These are phyloP conservation scores for Candida golubevii DNA, from an alignment of 805 yeast genomes.

Conservation along the genomic window DNA sequence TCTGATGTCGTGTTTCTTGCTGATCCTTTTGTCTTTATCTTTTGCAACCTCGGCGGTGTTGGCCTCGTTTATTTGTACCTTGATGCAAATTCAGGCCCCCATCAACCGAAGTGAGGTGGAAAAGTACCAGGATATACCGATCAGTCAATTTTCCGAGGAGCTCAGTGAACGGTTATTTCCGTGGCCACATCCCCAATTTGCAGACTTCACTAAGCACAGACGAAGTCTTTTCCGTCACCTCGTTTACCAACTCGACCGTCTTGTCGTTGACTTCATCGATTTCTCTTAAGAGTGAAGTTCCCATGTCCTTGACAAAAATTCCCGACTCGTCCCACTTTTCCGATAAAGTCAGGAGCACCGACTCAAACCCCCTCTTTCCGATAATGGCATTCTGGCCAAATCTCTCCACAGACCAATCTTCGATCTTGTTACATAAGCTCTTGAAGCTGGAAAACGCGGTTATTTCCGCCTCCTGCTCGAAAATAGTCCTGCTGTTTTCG, in stretches of 20 bases:
- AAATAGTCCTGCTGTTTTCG: conserved; percentile 51
- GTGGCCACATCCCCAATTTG: conserved; percentile 16
- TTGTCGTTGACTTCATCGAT: conserved; percentile 23
- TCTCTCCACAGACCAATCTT: conserved; percentile 88
- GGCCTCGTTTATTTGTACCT: too few species aligned
- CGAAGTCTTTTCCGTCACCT: conserved; percentile 15
- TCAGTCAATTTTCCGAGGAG: too few species aligned
- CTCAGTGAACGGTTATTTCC: conserved; percentile 1
- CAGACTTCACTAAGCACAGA: conserved; percentile 18
- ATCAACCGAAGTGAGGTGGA: too few species aligned
- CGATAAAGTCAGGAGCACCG: conserved; percentile 55
- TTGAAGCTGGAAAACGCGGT: conserved; percentile 75
- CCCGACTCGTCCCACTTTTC: conserved; percentile 42
- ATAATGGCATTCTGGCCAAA: conserved; percentile 81
- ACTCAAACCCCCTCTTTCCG: conserved; percentile 83
- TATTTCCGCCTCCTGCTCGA: conserved; percentile 81
- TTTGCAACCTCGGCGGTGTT: too few species aligned
- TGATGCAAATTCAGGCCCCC: too few species aligned
- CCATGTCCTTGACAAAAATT: conserved; percentile 31
- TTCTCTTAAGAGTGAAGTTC: conserved; percentile 24
- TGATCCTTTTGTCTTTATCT: too few species aligned
- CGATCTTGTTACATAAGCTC: conserved; percentile 73
- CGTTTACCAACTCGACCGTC: conserved; percentile 16
- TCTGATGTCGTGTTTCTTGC: too few species aligned
- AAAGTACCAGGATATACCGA: too few species aligned